A percentile compares a stretch with the other conserved stretches of the same genome.
Conservation (phyloP, 2,329 filamentous ascomycete species). For the Rhytidhysteron rufulum region DNA sequence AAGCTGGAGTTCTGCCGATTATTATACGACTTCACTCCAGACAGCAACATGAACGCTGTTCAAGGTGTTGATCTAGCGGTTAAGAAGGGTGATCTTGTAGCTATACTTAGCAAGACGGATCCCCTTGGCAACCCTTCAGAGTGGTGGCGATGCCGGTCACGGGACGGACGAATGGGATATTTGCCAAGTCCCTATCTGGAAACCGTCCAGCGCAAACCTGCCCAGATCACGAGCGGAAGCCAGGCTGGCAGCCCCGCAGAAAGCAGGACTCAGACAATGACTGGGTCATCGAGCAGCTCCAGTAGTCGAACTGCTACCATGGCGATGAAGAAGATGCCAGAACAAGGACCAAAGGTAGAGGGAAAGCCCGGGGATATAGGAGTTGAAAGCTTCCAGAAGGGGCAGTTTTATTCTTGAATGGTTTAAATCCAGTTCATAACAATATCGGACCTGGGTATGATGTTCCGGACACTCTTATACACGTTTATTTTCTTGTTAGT, state of each 20-base stretch:
- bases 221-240: conserved; percentile 42
- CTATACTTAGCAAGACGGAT: conserved; percentile 87
- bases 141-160: conserved; percentile 93
- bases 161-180: conserved; percentile 88
- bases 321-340: conserved; percentile 40
- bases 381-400: conserved; percentile 69
- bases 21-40: conserved; percentile 88
- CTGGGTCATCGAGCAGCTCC: conserved; percentile 37
- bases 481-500: no score
- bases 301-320: conserved; percentile 42
- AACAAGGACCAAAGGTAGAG: conserved; percentile 47
- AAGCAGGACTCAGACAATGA: conserved; percentile 55
- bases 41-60: conserved; percentile 50
- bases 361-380: conserved; percentile 62
- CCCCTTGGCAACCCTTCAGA: conserved; percentile 88
- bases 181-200: conserved; percentile 88
- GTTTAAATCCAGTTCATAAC: not conserved
- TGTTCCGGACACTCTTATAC: no score
- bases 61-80: conserved; percentile 83
- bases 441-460: no score
- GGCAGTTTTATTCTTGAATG: conserved; percentile 60
- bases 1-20: conserved; percentile 97
- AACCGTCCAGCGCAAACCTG: conserved; percentile 58
- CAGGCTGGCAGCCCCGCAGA: conserved; percentile 39
- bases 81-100: conserved; percentile 92